These are phyloP conservation scores for Moniliophthora roreri DNA, from an alignment of 1,284 basidiomycete genomes.

Conservation along the genomic window DNA sequence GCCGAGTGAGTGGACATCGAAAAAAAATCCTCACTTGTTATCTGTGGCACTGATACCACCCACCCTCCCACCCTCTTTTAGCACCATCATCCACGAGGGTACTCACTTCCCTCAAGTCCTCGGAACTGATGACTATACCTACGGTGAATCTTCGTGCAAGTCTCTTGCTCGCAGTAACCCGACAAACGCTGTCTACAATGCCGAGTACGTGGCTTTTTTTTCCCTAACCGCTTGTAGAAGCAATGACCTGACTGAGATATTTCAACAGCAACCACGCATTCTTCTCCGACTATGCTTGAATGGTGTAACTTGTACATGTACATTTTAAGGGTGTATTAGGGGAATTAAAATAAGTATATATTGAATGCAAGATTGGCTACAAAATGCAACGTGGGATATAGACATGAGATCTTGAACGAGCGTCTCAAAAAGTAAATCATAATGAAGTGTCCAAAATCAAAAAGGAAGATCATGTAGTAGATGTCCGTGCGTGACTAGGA, in stretches of 20 bases:
- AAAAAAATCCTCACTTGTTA: too few relatives aligned
- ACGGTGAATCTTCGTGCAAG: slow-evolving; percentile 9
- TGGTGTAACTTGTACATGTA: too few relatives aligned
- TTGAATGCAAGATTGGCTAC: too few relatives aligned
- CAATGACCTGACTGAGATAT: not conserved
- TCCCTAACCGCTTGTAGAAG: not conserved
- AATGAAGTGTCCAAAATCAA: too few relatives aligned
- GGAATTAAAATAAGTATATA: too few relatives aligned
- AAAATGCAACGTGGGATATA: too few relatives aligned
- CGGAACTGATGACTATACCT: slow-evolving; percentile 11
- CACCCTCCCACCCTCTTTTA: not conserved
- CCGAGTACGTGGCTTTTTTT: slow-evolving; percentile 11
- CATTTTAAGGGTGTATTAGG: too few relatives aligned
- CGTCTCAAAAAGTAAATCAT: too few relatives aligned
- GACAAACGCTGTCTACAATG: slow-evolving; percentile 10
- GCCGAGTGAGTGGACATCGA: not conserved
- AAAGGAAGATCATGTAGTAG: too few relatives aligned
- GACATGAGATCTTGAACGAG: too few relatives aligned
- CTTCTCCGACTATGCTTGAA: slow-evolving; percentile 14
- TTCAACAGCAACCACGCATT: slow-evolving; percentile 14
- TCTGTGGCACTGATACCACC: not conserved
- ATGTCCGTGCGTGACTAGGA: too few relatives aligned
- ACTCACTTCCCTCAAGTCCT: slow-evolving; percentile 12
- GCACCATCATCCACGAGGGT: not conserved
- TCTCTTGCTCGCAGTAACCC: slow-evolving; percentile 9